Percentiles rank a stretch among this genome's conserved stretches.
These are phyloP conservation scores for Pavlovales sp. DNA, from an alignment of 208 protist species.

Conservation along the genomic window DNA sequence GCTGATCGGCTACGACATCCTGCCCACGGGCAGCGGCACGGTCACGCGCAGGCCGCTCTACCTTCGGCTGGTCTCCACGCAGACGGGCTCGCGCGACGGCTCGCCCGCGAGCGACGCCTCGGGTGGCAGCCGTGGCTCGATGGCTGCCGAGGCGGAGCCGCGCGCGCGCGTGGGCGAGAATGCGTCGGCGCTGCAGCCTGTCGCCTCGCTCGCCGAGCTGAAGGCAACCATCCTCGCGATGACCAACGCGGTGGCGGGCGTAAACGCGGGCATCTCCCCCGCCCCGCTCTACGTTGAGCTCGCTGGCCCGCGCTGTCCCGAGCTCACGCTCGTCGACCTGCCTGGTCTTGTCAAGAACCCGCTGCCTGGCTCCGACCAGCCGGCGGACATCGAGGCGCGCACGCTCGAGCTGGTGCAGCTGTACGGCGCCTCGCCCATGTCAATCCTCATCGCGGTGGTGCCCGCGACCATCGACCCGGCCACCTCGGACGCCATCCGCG, in stretches of 20 bases:
- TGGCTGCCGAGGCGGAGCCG: neutral
- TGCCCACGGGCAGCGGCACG: neutral
- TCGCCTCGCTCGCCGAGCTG: neutral
- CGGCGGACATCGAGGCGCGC: neutral
- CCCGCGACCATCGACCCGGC: neutral
- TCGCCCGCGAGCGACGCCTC: too few relatives aligned
- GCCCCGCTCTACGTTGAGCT: neutral
- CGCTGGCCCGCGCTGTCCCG: neutral
- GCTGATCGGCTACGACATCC: constrained; percentile 1
- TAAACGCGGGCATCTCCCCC: neutral
- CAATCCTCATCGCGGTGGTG: neutral
- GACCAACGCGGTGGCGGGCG: neutral
- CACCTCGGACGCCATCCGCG: neutral
- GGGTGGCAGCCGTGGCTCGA: too few relatives aligned
- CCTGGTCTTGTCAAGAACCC: neutral
- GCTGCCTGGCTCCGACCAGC: neutral
- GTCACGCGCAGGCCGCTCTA: constrained; percentile 5
- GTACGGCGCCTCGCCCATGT: neutral
- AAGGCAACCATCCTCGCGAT: neutral
- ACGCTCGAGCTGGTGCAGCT: neutral
- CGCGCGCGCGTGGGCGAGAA: neutral
- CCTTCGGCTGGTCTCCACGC: neutral
- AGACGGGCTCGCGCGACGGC: too few relatives aligned
- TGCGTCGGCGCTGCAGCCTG: neutral
- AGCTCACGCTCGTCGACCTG: neutral